Percentiles rank a stretch among this genome's conserved stretches.
These are phyloP conservation scores for Citrus inodora DNA, from an alignment of 345 rosid species.

Conservation along the genomic window DNA sequence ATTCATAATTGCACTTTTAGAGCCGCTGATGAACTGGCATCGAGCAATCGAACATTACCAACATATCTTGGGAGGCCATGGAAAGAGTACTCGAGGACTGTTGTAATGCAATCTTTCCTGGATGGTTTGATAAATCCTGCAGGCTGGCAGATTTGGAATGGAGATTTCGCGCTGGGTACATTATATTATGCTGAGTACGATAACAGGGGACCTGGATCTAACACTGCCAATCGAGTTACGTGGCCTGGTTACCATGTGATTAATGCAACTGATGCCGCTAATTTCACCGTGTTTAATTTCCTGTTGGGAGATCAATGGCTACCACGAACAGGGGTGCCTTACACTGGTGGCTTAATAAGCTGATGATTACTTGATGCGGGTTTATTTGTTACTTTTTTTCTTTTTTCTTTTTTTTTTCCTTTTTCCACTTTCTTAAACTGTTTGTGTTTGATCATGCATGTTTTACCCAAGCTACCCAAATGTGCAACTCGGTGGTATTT, in stretches of 20 bases:
- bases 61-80: conserved; percentile 88
- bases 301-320: conserved; percentile 68
- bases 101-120: conserved; percentile 51
- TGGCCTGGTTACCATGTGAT: conserved; percentile 73
- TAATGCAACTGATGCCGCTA: conserved; percentile 58
- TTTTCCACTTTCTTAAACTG: no score
- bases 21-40: conserved; percentile 62
- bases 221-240: conserved; percentile 46
- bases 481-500: conserved; percentile 1
- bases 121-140: conserved; percentile 52
- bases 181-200: conserved; percentile 46
- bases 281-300: conserved; percentile 59
- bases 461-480: background rate
- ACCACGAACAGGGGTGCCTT: conserved; percentile 62
- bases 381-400: background rate
- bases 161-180: conserved; percentile 63
- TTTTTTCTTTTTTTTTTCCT: conserved; percentile 4
- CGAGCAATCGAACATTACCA: conserved; percentile 34
- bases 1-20: conserved; percentile 59
- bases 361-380: background rate
- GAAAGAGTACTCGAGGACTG: conserved; percentile 79
- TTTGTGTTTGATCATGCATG: conserved; percentile 6
- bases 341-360: conserved; percentile 27
- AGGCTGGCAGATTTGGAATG: conserved; percentile 77
- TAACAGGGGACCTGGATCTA: conserved; percentile 67